Evolutionary conservation across 1,139 yeast species (phyloP).

Genomic region (Yarrowia galli): DNA sequence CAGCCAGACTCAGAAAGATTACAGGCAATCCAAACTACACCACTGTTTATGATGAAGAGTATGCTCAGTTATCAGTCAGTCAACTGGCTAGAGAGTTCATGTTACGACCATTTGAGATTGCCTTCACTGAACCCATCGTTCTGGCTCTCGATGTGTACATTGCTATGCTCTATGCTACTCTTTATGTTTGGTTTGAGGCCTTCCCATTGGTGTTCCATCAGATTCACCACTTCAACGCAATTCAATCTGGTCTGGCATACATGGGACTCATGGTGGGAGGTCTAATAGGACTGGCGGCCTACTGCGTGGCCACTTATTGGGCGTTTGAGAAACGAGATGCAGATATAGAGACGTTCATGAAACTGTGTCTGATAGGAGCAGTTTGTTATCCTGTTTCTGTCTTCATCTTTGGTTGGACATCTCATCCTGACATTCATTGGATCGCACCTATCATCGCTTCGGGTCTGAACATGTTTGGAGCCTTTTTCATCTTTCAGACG

Average conservation of each 20-base stretch:
- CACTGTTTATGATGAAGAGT: conserved; percentile 46
- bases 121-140: conserved; percentile 51
- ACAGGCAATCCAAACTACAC: conserved; percentile 42
- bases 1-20: conserved; percentile 46
- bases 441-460: conserved; percentile 79
- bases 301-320: conserved; percentile 28
- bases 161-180: conserved; percentile 61
- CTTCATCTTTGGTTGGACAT: conserved; percentile 84
- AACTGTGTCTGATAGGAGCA: conserved; percentile 57
- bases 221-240: conserved; percentile 57
- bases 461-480: conserved; percentile 76
- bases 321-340: conserved; percentile 26
- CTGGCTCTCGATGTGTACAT: conserved; percentile 55
- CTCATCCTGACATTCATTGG: conserved; percentile 70
- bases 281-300: conserved; percentile 43
- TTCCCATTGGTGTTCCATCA: conserved; percentile 63
- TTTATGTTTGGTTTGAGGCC: conserved; percentile 68
- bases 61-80: conserved; percentile 30
- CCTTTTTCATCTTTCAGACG: conserved; percentile 74
- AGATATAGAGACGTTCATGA: conserved; percentile 50
- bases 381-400: conserved; percentile 70
- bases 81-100: conserved; percentile 55
- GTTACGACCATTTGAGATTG: conserved; percentile 56
- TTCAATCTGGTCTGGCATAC: conserved; percentile 60
- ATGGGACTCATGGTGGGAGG: conserved; percentile 58